phyloP scores from a whole-genome alignment of 345 rosid genomes.

The Noccaea caerulescens region DNA sequence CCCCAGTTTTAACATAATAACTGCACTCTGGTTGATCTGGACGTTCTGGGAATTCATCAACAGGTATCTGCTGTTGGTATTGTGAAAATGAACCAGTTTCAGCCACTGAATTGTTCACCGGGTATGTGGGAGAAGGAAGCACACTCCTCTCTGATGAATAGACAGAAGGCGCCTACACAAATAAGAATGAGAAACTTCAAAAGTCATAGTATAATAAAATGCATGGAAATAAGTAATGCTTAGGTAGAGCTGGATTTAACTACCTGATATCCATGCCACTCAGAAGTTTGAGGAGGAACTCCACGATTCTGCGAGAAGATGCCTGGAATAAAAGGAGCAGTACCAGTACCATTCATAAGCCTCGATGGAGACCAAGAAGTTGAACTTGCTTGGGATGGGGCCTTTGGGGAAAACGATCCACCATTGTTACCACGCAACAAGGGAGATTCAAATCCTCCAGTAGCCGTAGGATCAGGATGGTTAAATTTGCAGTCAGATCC shows the following conservation, averaged over 20 bases:
- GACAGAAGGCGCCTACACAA: constrained; percentile 67
- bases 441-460: constrained; percentile 60
- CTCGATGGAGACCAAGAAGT: constrained; percentile 80
- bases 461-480: constrained; percentile 90
- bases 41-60: constrained; percentile 89
- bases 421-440: constrained; percentile 58
- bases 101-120: constrained; percentile 47
- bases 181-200: constrained; percentile 28
- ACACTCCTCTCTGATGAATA: constrained; percentile 62
- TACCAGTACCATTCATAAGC: constrained; percentile 57
- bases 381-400: constrained; percentile 56
- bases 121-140: constrained; percentile 59
- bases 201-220: constrained; percentile 16
- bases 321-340: constrained; percentile 67
- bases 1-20: constrained; percentile 86
- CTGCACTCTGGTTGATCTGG: constrained; percentile 94
- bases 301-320: constrained; percentile 67
- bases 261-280: constrained; percentile 98
- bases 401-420: constrained; percentile 55
- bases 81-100: constrained; percentile 56
- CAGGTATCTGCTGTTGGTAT: constrained; percentile 58
- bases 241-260: constrained; percentile 19
- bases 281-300: constrained; percentile 63
- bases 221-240: background rate
- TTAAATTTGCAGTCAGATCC: constrained; percentile 84